Base-by-base conservation (phyloP, 208 protist genomes). In the Herpetomonas tarakana region DNA sequence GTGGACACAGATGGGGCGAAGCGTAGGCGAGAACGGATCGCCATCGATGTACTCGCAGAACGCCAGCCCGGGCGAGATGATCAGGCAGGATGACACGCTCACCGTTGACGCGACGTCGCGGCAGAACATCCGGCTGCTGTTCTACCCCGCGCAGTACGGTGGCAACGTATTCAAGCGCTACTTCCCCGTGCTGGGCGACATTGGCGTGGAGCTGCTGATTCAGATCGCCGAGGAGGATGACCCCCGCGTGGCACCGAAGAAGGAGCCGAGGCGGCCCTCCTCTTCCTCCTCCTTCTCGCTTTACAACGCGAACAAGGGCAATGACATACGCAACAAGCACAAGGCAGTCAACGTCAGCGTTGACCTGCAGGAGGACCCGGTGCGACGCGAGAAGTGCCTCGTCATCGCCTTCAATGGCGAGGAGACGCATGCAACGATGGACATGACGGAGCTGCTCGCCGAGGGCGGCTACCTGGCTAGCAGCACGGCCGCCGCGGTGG, bases 361-460 rank as follows among this genome's bases (percentile, higher is more conserved):
- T 6, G 35, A 41, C 35, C 35, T 41, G 9, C 35, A 41, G 14
- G 35, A 41, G 9, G 35, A 41, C 14, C 35, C 35, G 6, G 35
- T 18, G 35, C 35, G 35, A 16, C 45, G 47, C 21, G 52, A 61
- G 18, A 45, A 44, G 11, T 41, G 45, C 41, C 55, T 76, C 27
- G 39, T 76, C 26, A 61, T 76, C 9, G 50, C 60, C 24, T 62
- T 76, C 44, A 61, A 76, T 30, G 31, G 45, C 16, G 50, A 41
- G n/a, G 61, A 70, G 41, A 52, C 50, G 11, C 26, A 44, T 18
- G 52, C 26, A 18, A 4, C 18, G 26, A 6, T 24, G 16, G 46
- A 52, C n/a, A 11, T 52, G 46, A 18, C 7, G 46, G 46, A 21
- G 46, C 46, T 52, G 46, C 46, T 52, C 6, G 35, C 6, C 9